Evolutionary conservation across 805 yeast genomes (phyloP), one percentile per base, ranked within the genome.

Genomic region (Yamadazyma insecticola): DNA sequence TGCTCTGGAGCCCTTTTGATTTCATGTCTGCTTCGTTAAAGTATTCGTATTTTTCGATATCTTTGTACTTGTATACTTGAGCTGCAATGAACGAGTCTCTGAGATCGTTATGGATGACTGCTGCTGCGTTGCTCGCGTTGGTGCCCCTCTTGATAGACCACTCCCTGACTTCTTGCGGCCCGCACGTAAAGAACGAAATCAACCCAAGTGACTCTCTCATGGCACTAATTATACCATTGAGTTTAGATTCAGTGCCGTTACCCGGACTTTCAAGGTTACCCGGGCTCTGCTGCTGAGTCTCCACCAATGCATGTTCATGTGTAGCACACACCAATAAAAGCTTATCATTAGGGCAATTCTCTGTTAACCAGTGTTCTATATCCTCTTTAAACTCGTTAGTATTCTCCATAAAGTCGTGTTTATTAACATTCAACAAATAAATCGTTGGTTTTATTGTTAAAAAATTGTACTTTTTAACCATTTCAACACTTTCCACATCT

Each of bases 391-490:
- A 73, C 51, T 73, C 74, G 52, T 78, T 77, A 36, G 57, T 49
- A 43, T 72, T 66, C 24, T 63, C 47, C 10, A 74, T 54, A 51
- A 72, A 87, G 51, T 87, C 96, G 28, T 67, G 70, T 43, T 78
- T 80, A 30, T 78, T 78, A 13, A 85, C 78, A 48, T 88, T 88
- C 38, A 86, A 68, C 28, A 88, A 54, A 40, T 80, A 79, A 11
- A 87, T 74, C 2, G 89, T 77, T n/a, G 96, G 96, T 51, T 88
- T 88, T 3, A 95, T 88, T 1, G 96, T 87, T 29, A 88, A 58
- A 30, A 88, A 73, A 46, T 77, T 80, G 64, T 84, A 74, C 22
- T 73, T 67, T 57, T 84, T 85, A 33, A 86, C 71, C 29, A 80
- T 63, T 17, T 72, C 76, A 25, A 80, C 74, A 46, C 87, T 92